These are phyloP conservation scores for Phytophthora citrophthora DNA, from an alignment of 352 stramenopile species.

Conservation along the genomic window DNA sequence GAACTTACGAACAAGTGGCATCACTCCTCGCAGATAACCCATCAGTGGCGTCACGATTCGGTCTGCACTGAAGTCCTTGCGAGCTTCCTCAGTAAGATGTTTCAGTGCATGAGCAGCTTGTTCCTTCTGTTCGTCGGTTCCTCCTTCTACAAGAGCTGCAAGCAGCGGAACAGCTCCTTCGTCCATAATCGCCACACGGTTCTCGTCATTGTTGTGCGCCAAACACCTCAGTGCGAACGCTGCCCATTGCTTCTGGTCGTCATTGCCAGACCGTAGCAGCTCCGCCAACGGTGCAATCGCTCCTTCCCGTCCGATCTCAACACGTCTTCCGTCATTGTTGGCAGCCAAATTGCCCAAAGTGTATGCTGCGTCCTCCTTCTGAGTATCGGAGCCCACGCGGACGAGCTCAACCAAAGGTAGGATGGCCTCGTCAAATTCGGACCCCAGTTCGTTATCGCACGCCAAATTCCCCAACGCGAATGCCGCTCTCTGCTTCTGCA, in stretches of 20 bases:
- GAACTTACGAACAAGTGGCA: slow-evolving; percentile 7
- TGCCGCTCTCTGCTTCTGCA: slow-evolving; percentile 25
- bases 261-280: not conserved
- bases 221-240: slow-evolving; percentile 11
- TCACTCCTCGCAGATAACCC: not conserved
- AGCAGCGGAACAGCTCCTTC: slow-evolving; percentile 9
- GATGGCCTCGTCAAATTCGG: slow-evolving; percentile 21
- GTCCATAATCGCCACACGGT: slow-evolving; percentile 1
- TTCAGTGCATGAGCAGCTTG: slow-evolving; percentile 9
- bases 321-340: slow-evolving; percentile 4
- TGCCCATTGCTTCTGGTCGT: not conserved
- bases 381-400: slow-evolving; percentile 6
- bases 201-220: slow-evolving; percentile 1
- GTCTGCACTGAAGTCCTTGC: not conserved
- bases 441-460: slow-evolving; percentile 14
- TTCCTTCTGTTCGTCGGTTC: slow-evolving; percentile 3
- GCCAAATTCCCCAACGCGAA: slow-evolving; percentile 30
- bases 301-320: slow-evolving; percentile 26
- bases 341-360: slow-evolving; percentile 20
- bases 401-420: slow-evolving; percentile 26
- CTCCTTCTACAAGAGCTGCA: not conserved
- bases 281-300: slow-evolving; percentile 19
- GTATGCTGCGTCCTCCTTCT: slow-evolving; percentile 30
- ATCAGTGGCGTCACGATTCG: slow-evolving; percentile 1
- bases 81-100: not conserved